Base-by-base conservation (phyloP, 2,329 filamentous ascomycete species). In the Chaetomium sp. region DNA sequence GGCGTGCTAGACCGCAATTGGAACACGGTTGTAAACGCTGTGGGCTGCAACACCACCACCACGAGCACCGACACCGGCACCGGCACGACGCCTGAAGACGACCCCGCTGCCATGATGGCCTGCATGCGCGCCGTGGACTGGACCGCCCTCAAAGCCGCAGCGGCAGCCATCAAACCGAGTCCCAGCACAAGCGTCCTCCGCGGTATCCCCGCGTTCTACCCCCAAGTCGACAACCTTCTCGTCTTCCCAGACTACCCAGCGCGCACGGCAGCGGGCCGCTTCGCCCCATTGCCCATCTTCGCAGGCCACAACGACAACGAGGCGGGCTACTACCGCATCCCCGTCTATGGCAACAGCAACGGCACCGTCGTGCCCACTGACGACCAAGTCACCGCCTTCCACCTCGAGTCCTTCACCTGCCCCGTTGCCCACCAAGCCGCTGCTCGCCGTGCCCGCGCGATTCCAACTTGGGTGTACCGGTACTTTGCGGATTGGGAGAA, bases 401-500 rank as follows among this genome's bases (percentile, higher is more conserved):
- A 75, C 1, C 66, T 74, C 4, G 71, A 76, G 27, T 74, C 72
- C 0, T 78, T 77, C 46, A 74, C 73, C 4, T 79, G 77, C 38
- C 74, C 76, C 2, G 71, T 72, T 9, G 65, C 69, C 1, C 66
- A 69, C 53, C 71, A 75, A 32, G 73, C 70, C 4, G 55, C 61
- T 1, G 69, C 69, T 1, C 72, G 74, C 6, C 62, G 61, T 0
- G 46, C 54, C 0, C 61, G 71, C 27, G 67, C 64, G 5, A 68
- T 76, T 2, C 67, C 74, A 0, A 64, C 71, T 7, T 80, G 74
- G 72, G 69, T 69, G 3, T 77, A 73, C 47, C 73, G 76, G 35
- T 80, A 77, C 61, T 69, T 75, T 49, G 76, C 71, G 19, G 75
- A 79, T 60, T 80, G 75, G 74, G 59, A 72, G 35, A 79, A 78